Conservation (phyloP, 2,329 filamentous ascomycete species). For the Beauveria australis region DNA sequence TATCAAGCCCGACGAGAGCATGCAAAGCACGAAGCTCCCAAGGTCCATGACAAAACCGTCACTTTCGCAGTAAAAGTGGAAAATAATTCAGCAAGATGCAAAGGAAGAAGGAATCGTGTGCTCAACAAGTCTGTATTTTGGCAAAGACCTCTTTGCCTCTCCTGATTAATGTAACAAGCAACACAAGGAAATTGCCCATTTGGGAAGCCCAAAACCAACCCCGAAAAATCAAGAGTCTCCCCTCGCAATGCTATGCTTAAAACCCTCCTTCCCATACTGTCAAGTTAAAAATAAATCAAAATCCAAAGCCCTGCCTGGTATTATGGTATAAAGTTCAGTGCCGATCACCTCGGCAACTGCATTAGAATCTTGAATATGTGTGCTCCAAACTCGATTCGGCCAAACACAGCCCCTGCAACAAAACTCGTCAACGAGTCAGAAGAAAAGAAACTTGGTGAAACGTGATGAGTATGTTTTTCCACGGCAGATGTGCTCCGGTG, state of each 20-base stretch:
- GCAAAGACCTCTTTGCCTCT: background rate
- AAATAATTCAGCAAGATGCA: too few species aligned
- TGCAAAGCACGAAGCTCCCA: too few species aligned
- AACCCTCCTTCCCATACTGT: background rate
- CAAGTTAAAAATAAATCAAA: background rate
- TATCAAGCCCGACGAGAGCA: too few species aligned
- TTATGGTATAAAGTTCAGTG: background rate
- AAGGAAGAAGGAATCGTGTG: too few species aligned
- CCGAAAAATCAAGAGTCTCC: background rate
- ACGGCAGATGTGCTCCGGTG: background rate
- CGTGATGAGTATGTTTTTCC: background rate
- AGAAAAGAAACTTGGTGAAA: background rate
- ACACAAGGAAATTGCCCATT: background rate
- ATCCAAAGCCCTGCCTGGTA: background rate
- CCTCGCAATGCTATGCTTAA: slow-evolving; percentile 5
- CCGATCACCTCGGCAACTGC: background rate
- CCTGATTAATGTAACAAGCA: background rate
- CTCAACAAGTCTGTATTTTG: background rate
- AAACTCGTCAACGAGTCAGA: background rate
- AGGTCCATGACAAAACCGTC: too few species aligned
- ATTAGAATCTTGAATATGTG: background rate
- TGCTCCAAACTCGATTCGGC: background rate
- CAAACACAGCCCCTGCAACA: background rate
- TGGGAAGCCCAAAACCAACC: background rate
- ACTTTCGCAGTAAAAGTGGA: too few species aligned